Conservation (phyloP, 805 yeast genomes). For the Wickerhamomyces subpelliculosus region DNA sequence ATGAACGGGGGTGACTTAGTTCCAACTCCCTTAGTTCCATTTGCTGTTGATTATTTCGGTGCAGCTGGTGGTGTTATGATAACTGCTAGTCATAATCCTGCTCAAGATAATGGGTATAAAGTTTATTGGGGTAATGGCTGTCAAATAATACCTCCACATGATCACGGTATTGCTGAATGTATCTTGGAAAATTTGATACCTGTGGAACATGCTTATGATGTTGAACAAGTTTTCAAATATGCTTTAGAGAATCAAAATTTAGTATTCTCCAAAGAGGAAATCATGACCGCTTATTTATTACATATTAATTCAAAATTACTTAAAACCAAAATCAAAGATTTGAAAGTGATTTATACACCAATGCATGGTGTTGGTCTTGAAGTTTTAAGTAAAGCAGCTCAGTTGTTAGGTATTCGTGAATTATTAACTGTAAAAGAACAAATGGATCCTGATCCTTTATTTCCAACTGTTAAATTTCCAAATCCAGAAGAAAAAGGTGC, state of each 20-base stretch:
- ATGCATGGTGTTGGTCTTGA: slow-evolving; percentile 92
- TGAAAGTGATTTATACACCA: slow-evolving; percentile 77
- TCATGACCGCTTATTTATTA: slow-evolving; percentile 35
- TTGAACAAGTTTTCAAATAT: slow-evolving; percentile 28
- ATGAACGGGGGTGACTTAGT: slow-evolving; percentile 29
- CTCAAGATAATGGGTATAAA: slow-evolving; percentile 86
- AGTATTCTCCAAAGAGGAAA: slow-evolving; percentile 33
- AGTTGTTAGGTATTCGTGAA: slow-evolving; percentile 28
- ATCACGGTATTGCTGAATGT: slow-evolving; percentile 55
- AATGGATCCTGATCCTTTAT: slow-evolving; percentile 71
- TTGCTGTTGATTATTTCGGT: slow-evolving; percentile 53
- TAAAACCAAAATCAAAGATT: slow-evolving; percentile 16
- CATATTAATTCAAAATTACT: slow-evolving; percentile 29
- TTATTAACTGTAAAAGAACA: slow-evolving; percentile 53
- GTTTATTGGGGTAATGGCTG: slow-evolving; percentile 93
- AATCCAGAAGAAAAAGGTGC: slow-evolving; percentile 97
- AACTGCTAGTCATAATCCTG: slow-evolving; percentile 85
- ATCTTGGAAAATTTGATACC: slow-evolving; percentile 61
- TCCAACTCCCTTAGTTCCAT: slow-evolving; percentile 93
- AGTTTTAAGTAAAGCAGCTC: slow-evolving; percentile 39
- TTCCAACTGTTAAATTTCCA: slow-evolving; percentile 83
- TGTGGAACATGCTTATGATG: slow-evolving; percentile 46
- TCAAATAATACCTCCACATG: slow-evolving; percentile 93
- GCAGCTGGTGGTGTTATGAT: slow-evolving; percentile 89
- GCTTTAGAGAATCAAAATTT: slow-evolving; percentile 24